Conservation (phyloP, 1,284 basidiomycete species). For the Ustilago xerochloae region DNA sequence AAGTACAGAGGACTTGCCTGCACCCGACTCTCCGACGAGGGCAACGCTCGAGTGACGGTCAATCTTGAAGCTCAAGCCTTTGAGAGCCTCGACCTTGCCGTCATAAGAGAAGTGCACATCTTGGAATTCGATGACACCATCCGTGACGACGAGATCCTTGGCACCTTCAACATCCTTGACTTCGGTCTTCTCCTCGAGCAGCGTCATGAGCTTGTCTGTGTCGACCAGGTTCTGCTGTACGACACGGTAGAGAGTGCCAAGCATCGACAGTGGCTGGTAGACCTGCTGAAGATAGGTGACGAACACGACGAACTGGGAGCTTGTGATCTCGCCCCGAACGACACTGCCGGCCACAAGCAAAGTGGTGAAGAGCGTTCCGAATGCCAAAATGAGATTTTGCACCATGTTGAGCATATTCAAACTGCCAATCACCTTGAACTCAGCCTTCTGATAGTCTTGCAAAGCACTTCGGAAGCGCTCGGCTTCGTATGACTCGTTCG, state of each 20-base stretch:
- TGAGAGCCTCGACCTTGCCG: slow-evolving; percentile 77
- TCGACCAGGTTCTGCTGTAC: slow-evolving; percentile 74
- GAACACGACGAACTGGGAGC: slow-evolving; percentile 79
- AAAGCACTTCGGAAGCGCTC: slow-evolving; percentile 79
- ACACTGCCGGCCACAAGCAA: slow-evolving; percentile 54
- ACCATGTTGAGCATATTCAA: slow-evolving; percentile 64
- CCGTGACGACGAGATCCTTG: slow-evolving; percentile 77
- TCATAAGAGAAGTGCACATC: slow-evolving; percentile 74
- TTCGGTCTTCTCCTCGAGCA: slow-evolving; percentile 72
- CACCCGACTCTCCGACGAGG: slow-evolving; percentile 73
- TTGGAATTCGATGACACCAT: slow-evolving; percentile 83
- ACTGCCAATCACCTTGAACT: slow-evolving; percentile 74
- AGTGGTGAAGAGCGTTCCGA: slow-evolving; percentile 59
- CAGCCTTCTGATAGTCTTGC: slow-evolving; percentile 79
- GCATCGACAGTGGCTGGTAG: slow-evolving; percentile 62
- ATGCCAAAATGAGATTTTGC: slow-evolving; percentile 61
- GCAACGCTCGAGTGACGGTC: slow-evolving; percentile 72
- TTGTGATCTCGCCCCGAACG: slow-evolving; percentile 47
- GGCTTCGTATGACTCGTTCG: slow-evolving; percentile 82
- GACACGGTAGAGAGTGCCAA: slow-evolving; percentile 65
- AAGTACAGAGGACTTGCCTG: slow-evolving; percentile 84
- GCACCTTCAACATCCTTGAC: slow-evolving; percentile 83
- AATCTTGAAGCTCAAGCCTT: slow-evolving; percentile 84
- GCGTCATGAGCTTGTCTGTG: slow-evolving; percentile 68
- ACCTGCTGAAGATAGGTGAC: slow-evolving; percentile 82